Evolutionary conservation across 2,329 filamentous ascomycete genomes (phyloP).

Genomic region (Microthyrium microscopicum): DNA sequence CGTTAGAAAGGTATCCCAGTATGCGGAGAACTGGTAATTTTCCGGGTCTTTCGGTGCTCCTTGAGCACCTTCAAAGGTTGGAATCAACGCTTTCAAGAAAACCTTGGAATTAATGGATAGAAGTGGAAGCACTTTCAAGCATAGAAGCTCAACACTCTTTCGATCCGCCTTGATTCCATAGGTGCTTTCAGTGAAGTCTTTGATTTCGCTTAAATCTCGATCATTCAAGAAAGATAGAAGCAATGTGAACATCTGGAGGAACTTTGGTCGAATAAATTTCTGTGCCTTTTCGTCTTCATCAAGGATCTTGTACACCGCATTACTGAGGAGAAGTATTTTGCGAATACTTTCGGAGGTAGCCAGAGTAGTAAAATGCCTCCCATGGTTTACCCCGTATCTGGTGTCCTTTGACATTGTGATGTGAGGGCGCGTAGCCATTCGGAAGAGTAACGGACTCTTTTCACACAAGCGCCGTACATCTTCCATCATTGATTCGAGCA

Average conservation of each 20-base stretch:
- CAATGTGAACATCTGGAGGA: constrained; percentile 14
- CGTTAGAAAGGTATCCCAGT: constrained; percentile 13
- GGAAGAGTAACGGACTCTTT: constrained; percentile 13
- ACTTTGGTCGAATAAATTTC: constrained; percentile 12
- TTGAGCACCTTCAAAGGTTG: constrained; percentile 11
- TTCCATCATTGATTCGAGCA: constrained; percentile 16
- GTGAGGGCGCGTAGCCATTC: constrained; percentile 12
- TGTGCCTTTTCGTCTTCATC: constrained; percentile 11
- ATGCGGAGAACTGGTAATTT: constrained; percentile 9
- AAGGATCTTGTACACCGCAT: constrained; percentile 13
- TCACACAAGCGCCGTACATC: constrained; percentile 14
- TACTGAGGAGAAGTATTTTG: constrained; percentile 13
- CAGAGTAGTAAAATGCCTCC: constrained; percentile 13
- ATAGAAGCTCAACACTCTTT: constrained; percentile 12
- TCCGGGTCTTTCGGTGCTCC: constrained; percentile 6
- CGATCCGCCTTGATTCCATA: constrained; percentile 14
- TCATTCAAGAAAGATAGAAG: constrained; percentile 15
- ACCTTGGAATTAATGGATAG: constrained; percentile 16
- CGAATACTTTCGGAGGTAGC: constrained; percentile 15
- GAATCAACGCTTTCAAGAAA: constrained; percentile 13
- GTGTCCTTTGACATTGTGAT: constrained; percentile 14
- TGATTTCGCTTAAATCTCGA: constrained; percentile 13
- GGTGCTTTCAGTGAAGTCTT: constrained; percentile 14
- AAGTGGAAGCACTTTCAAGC: constrained; percentile 16
- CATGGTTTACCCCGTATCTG: constrained; percentile 14